Base-by-base conservation (phyloP, 495 filamentous ascomycete genomes). In the Xylaria castorea region DNA sequence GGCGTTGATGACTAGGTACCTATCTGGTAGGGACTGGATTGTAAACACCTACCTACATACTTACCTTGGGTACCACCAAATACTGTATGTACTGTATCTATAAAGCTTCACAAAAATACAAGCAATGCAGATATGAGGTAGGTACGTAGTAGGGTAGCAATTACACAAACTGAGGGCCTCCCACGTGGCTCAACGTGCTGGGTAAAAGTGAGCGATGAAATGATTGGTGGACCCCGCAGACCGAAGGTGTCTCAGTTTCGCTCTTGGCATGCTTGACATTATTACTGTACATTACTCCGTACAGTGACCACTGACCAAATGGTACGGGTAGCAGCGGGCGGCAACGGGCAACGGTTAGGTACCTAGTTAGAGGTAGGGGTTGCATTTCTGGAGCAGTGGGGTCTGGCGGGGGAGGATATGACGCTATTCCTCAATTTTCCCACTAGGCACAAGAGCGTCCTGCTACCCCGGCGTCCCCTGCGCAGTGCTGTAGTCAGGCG, bases 161-260 rank as follows among this genome's bases (percentile, higher is more conserved):
- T 51, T 42, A 34, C 50, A 53, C 32, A 42, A 46, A 58, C 5
- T 20, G 27, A 25, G 34, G 27, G 5, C 42, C 6, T 42, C 46
- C 58, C 68, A 71, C 68, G 68, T 70, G 68, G 57, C 53, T 61
- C 18, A 40, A 27, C 36, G 40, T 46, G 51, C 20, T 61, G 38
- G 66, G 30, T 69, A 18, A 48, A 48, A 25, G 38, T 4, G 51
- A 42, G 38, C 3, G 7, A 30, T 42, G 42, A 40, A 30, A 50
- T 67, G 63, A 72, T 72, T 72, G 70, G 70, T 32, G 25, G 70
- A 72, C 70, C 70, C 70, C 70, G 53, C 70, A 72, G 36, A 42
- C 48, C 66, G 50, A 42, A 50, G 8, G 14, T 18, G 25, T 5
- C 22, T 57, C 27, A 57, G 53, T 30, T 30, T 22, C 20, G 53